Base-by-base conservation (phyloP, 192 early-diverging fungal genomes). In the Mortierella claussenii region DNA sequence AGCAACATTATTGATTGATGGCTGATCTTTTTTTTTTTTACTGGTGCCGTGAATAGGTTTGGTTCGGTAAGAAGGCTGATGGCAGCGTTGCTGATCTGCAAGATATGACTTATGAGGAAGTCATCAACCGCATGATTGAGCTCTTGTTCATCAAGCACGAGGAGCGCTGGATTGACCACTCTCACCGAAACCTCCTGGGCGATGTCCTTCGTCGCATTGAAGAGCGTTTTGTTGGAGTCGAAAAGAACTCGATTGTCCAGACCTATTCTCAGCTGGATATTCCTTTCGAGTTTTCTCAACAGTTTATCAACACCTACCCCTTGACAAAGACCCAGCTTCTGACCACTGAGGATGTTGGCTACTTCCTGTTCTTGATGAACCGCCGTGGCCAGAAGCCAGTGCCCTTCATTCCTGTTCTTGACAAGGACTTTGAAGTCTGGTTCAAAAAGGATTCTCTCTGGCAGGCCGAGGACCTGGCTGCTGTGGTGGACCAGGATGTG, bases 21-120 rank as follows among this genome's bases (percentile, higher is more conserved):
- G 28, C 27, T 24, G 30, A 40, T 34, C 15, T 51, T 28, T 56
- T 30, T 54, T 15, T 52, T 50, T 20, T 46, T 51, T n/a, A 1
- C 15, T 23, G 23, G 21, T 24, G 43, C 4, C n/a, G n/a, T n/a
- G n/a, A n/a, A n/a, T 62, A 76, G 73, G 91, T 93, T 20, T 98
- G 97, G 97, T 98, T 98, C 79, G 95, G 94, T 45, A 81, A 82
- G 60, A 97, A 96, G 83, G 67, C 83, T 6, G 84, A 91, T 57
- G 94, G 93, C 23, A 78, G 69, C 2, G 81, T 90, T 44, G 91
- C 86, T 32, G 94, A 95, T 63, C 80, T 98, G 58, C 88, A 92
- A 62, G 93, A 95, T 40, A 97, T 98, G 95, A 96, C 97, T 9
- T 98, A 98, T 70, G 81, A 87, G 53, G 94, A 97, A 68, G 95